Percentiles rank a stretch among this genome's conserved stretches.
Evolutionary conservation across 192 early-diverging fungal species (phyloP).

Genomic region (Fimicolochytrium jonesii): DNA sequence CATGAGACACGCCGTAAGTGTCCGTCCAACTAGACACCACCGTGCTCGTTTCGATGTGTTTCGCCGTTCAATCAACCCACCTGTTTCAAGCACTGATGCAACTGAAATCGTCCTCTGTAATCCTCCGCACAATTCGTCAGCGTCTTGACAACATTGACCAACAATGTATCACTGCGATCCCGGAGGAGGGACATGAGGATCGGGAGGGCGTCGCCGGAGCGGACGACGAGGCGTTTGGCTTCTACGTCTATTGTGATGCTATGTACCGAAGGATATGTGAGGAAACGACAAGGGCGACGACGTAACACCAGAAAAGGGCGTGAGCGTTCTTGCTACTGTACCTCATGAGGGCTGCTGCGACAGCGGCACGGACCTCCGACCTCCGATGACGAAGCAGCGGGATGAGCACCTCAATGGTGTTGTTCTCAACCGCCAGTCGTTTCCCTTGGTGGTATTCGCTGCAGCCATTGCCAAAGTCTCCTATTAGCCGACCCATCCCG

Average conservation of each 20-base stretch:
- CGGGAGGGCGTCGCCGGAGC: slow-evolving; percentile 32
- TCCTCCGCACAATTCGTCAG: slow-evolving; percentile 58
- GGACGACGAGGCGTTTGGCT: slow-evolving; percentile 46
- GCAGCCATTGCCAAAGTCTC: background rate
- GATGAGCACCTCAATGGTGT: slow-evolving; percentile 39
- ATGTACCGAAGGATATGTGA: background rate
- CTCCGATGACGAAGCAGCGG: slow-evolving; percentile 34
- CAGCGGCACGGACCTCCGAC: slow-evolving; percentile 42
- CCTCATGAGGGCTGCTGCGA: slow-evolving; percentile 53
- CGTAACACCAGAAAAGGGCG: too few relatives aligned
- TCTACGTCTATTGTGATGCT: slow-evolving; percentile 53
- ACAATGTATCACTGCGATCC: slow-evolving; percentile 43
- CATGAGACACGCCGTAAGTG: background rate
- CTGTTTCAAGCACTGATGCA: slow-evolving; percentile 45
- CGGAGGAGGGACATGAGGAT: slow-evolving; percentile 40
- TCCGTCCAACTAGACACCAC: background rate
- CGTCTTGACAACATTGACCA: slow-evolving; percentile 48
- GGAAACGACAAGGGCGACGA: too few relatives aligned
- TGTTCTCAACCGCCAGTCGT: slow-evolving; percentile 24
- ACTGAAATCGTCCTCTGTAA: slow-evolving; percentile 53
- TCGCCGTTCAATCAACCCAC: slow-evolving; percentile 18
- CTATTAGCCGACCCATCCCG: too few relatives aligned
- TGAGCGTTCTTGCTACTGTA: background rate
- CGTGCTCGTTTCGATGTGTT: background rate
- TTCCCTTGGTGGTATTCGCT: slow-evolving; percentile 50